Conservation (phyloP, 768 basidiomycete species). For the Fomitopsis serialis region DNA sequence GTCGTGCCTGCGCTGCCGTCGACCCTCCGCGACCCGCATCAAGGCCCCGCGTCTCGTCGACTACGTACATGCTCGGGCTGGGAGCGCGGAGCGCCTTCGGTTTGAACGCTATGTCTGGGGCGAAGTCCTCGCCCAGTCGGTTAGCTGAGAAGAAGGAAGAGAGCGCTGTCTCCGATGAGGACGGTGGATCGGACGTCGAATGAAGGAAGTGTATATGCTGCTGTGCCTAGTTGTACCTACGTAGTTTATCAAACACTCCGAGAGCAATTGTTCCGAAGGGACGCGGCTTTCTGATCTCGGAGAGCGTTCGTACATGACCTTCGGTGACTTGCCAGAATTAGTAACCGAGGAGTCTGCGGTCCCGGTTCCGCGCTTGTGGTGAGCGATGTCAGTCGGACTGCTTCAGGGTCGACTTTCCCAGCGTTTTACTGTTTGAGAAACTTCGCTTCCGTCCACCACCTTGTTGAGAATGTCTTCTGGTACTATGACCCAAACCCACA, state of each 20-base stretch:
- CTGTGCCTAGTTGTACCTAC: background rate
- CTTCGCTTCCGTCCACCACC: background rate
- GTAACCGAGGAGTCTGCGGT: background rate
- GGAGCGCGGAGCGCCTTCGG: slow-evolving; percentile 39
- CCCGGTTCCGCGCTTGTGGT: background rate
- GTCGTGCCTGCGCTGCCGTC: slow-evolving; percentile 9
- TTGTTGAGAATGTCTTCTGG: background rate
- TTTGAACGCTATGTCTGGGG: slow-evolving; percentile 2
- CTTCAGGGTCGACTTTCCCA: background rate
- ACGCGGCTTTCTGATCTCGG: background rate
- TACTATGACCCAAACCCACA: background rate
- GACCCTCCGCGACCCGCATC: slow-evolving; percentile 17
- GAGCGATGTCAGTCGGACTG: background rate
- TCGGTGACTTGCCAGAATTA: background rate
- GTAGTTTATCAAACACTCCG: too few relatives aligned
- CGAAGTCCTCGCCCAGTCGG: slow-evolving; percentile 4
- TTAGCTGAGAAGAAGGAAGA: background rate
- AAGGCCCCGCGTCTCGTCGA: slow-evolving; percentile 46
- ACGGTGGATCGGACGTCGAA: slow-evolving; percentile 13
- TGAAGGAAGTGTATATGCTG: background rate
- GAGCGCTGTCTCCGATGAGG: slow-evolving; percentile 7
- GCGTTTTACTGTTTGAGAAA: background rate
- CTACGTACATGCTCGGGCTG: slow-evolving; percentile 60
- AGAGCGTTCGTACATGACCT: background rate
- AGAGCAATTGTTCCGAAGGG: background rate